Evolutionary conservation across 805 yeast genomes (phyloP), one percentile per base, ranked within the genome.

Genomic region (Kockiozyma suomiensis): DNA sequence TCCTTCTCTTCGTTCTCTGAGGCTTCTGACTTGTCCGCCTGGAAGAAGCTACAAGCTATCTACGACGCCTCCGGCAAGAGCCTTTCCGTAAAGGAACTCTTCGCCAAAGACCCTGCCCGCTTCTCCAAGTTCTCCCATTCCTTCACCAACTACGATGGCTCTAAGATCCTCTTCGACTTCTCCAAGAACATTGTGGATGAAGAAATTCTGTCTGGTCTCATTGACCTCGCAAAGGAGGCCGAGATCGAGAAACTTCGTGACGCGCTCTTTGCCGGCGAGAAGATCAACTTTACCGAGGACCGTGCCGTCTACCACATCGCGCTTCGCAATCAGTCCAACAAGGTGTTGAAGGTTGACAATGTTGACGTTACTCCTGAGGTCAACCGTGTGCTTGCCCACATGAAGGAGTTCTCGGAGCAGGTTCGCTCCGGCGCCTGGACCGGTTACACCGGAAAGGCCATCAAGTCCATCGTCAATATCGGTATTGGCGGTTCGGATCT

Each of bases 401-500:
- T 94, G 96, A 89, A 90, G 80, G 96, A 92, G 76, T 94, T 94
- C 81, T 85, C 96, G 59, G 89, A 90, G 66, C 79, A 82, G 66
- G 88, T 94, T 64, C 86, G 99, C 78, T 86, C 94, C 50, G 99
- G 99, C 71, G 82, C 79, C 67, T 93, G 98, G 97, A 91, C 84
- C 71, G 99, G 99, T 75, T 93, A 88, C 83, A 86, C 97, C 69
- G 98, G 98, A 69, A 90, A 91, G 83, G 78, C 81, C 70, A 93
- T 94, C 78, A 88, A 94, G 70, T 96, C 90, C 72, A 85, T 94
- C 58, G 98, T 94, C 72, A 94, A 94, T 83, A 90, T 94, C 71
- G 99, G 99, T 77, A 94, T 94, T 74, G 99, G 99, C 74, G 99
- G 99, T 70, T 91, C 97, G 30, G 99, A 94, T 77, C 83, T 94